A percentile compares a stretch with the other conserved stretches of the same genome.
Conservation (phyloP, 441 rosid species). For the Oxalis stricta region DNA sequence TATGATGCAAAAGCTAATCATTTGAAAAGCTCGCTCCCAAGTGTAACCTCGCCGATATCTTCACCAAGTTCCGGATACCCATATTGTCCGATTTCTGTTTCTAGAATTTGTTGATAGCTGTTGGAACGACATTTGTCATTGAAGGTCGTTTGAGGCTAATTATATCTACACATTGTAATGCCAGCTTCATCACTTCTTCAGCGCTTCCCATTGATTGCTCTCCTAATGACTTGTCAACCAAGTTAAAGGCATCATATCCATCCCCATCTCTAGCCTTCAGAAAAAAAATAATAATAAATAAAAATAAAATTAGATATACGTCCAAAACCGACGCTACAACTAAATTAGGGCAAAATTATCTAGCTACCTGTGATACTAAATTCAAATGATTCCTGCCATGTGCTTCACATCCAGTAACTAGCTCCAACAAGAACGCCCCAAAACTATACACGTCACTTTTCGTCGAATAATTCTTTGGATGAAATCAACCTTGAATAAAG, state of each 20-base stretch:
- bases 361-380: conserved; percentile 22
- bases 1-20: conserved; percentile 4
- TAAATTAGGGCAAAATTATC: not conserved
- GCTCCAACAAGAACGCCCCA: conserved; percentile 32
- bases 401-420: conserved; percentile 27
- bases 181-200: conserved; percentile 19
- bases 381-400: conserved; percentile 4
- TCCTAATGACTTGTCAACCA: conserved; percentile 17
- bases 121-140: conserved; percentile 16
- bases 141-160: conserved; percentile 18
- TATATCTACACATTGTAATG: conserved; percentile 20
- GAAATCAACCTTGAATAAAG: conserved; percentile 18
- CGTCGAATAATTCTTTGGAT: conserved; percentile 13
- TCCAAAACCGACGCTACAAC: too few relatives aligned
- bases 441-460: conserved; percentile 32
- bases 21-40: conserved; percentile 39
- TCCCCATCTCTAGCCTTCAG: conserved; percentile 15
- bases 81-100: conserved; percentile 16
- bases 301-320: not conserved
- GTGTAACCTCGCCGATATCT: conserved; percentile 27
- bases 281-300: not conserved
- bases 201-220: conserved; percentile 7
- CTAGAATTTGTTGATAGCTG: conserved; percentile 21
- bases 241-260: not conserved
- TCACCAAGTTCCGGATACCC: conserved; percentile 14